phyloP scores from a whole-genome alignment of 108 stramenopile species.

The Fragilariopsis cylindrus region DNA sequence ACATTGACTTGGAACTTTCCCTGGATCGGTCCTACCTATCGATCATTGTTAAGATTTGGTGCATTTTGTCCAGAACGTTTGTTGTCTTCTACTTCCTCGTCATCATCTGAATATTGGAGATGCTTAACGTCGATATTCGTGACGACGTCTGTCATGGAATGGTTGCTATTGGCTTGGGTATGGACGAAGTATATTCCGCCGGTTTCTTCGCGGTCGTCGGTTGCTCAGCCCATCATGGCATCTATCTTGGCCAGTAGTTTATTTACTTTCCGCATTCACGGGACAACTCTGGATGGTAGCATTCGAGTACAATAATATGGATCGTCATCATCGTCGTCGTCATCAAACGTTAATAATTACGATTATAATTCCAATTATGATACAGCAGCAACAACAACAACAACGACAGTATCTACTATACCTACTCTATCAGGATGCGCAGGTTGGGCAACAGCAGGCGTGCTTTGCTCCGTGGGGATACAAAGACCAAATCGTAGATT shows the following conservation, averaged over 20 bases:
- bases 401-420: not conserved
- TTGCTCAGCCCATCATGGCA: slow-evolving; percentile 12
- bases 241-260: slow-evolving; percentile 26
- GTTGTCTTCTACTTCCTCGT: not conserved
- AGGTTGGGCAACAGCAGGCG: slow-evolving; percentile 44
- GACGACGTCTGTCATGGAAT: not conserved
- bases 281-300: slow-evolving; percentile 49
- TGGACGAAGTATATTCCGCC: slow-evolving; percentile 22
- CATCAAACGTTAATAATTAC: not conserved
- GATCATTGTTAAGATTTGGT: slow-evolving; percentile 37
- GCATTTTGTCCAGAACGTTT: slow-evolving; percentile 36
- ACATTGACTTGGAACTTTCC: slow-evolving; percentile 31
- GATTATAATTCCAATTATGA: not conserved
- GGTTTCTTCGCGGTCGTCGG: not conserved
- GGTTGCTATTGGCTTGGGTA: slow-evolving; percentile 19
- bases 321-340: too few relatives aligned
- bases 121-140: not conserved
- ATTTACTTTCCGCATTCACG: slow-evolving; percentile 20
- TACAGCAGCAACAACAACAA: slow-evolving; percentile 1
- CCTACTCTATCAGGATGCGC: slow-evolving; percentile 30
- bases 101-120: not conserved
- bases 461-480: slow-evolving; percentile 43
- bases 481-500: slow-evolving; percentile 29
- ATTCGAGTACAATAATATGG: slow-evolving; percentile 14
- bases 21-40: slow-evolving; percentile 30